Evolutionary conservation across 2,329 filamentous ascomycete genomes (phyloP).

Genomic region (Xylaria sp.): DNA sequence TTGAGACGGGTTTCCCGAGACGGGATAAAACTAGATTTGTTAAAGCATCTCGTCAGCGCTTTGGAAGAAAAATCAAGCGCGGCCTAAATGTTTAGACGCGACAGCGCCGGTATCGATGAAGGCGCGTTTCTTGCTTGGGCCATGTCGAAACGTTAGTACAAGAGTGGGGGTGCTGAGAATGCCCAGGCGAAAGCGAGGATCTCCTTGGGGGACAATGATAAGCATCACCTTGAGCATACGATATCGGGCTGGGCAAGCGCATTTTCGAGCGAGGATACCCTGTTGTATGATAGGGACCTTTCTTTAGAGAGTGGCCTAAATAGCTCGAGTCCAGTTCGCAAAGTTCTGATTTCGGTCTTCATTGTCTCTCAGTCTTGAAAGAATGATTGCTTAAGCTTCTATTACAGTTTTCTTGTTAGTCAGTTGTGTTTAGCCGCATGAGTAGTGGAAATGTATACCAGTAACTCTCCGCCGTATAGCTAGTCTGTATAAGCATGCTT

Average conservation of each 20-base stretch:
- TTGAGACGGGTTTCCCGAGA: slow-evolving; percentile 17
- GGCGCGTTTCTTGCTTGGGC: slow-evolving; percentile 42
- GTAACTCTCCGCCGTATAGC: neutral
- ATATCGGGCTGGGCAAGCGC: slow-evolving; percentile 26
- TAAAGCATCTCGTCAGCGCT: slow-evolving; percentile 35
- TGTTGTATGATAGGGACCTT: slow-evolving; percentile 29
- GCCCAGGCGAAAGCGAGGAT: slow-evolving; percentile 24
- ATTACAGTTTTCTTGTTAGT: slow-evolving; percentile 24
- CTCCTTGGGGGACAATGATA: slow-evolving; percentile 25
- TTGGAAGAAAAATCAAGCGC: slow-evolving; percentile 36
- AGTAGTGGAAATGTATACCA: slow-evolving; percentile 17
- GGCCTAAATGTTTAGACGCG: slow-evolving; percentile 41
- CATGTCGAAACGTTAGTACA: slow-evolving; percentile 37
- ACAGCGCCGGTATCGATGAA: slow-evolving; percentile 41
- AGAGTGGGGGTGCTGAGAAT: slow-evolving; percentile 32
- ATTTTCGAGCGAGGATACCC: slow-evolving; percentile 29
- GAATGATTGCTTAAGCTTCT: slow-evolving; percentile 30
- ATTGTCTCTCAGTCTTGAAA: slow-evolving; percentile 27
- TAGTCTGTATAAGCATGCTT: neutral
- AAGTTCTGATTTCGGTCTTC: slow-evolving; percentile 24
- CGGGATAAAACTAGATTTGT: slow-evolving; percentile 29
- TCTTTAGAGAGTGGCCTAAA: slow-evolving; percentile 23
- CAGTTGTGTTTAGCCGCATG: slow-evolving; percentile 26
- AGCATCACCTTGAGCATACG: slow-evolving; percentile 28
- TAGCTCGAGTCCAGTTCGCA: slow-evolving; percentile 28